phyloP scores from a whole-genome alignment of 805 yeast species.

The Komagataella kurtzmanii region DNA sequence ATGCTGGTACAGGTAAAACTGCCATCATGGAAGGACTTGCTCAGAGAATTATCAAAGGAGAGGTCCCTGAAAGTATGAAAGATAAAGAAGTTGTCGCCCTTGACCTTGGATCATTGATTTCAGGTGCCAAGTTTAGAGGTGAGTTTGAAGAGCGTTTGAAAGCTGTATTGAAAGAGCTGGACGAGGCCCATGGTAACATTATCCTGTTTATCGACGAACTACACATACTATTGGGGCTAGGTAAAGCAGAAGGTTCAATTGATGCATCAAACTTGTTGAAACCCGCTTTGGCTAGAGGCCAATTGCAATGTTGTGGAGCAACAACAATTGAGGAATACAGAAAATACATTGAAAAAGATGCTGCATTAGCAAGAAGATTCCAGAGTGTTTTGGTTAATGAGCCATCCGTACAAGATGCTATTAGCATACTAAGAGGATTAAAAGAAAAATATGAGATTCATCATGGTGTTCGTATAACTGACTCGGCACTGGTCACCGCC shows the following conservation, averaged over 20 bases:
- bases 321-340: constrained; percentile 90
- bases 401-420: constrained; percentile 84
- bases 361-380: constrained; percentile 88
- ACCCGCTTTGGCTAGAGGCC: constrained; percentile 90
- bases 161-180: constrained; percentile 69
- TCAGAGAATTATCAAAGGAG: constrained; percentile 80
- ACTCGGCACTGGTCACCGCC: constrained; percentile 87
- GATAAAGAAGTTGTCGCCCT: constrained; percentile 72
- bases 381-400: constrained; percentile 80
- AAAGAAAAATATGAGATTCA: constrained; percentile 94
- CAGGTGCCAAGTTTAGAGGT: constrained; percentile 93
- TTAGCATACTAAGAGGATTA: constrained; percentile 82
- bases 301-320: constrained; percentile 89
- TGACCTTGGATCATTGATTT: constrained; percentile 79
- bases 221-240: constrained; percentile 79
- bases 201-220: constrained; percentile 85
- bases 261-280: constrained; percentile 90
- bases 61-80: constrained; percentile 91
- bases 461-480: constrained; percentile 92
- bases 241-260: constrained; percentile 88
- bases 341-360: constrained; percentile 90
- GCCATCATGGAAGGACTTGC: constrained; percentile 96
- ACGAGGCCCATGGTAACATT: constrained; percentile 59
- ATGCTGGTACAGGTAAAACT: constrained; percentile 97
- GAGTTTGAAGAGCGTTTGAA: constrained; percentile 90